Evolutionary conservation across 257 asterid genomes (phyloP), one percentile per base, ranked within the genome.

Genomic region (Lycium ferocissimum): DNA sequence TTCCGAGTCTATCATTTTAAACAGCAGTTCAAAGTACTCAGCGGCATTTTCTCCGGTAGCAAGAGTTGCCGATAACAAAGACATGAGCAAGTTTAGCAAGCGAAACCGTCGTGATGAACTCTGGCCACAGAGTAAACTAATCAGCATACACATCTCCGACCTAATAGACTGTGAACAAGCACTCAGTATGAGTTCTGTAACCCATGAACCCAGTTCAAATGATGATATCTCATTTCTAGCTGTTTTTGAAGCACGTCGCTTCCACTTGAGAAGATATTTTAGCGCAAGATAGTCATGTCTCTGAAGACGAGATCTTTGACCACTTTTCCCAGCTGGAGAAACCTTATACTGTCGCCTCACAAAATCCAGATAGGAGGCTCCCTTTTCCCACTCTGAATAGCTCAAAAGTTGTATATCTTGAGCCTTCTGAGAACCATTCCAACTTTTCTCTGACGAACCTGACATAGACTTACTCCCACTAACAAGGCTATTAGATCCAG

Each of bases 121-220:
- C 85, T 97, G 98, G 85, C 98, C 96, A 90, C 98, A 94, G 76
- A 97, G 98, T 90, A 95, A 89, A 87, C 92, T 92, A 85, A 97
- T 91, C 87, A 97, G 86, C 97, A 94, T 93, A 93, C 98, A 97
- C 98, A 95, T 97, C 92, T 97, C 99, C 37, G 98, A 94, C 85
- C 99, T 91, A 87, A 97, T 94, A 85, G 99, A 95, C 90, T 93
- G 99, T 71, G 99, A 97, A 85, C 98, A 97, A 87, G 98, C 98
- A 87, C 99, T 97, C 89, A 97, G 89, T 86, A 97, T 92, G 78
- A 97, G 98, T 92, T 97, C 99, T 9, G 98, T 94, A 80, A 97
- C 99, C 99, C 99, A 97, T 78, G 98, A 94, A 63, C 99, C 99
- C 79, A 97, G 96, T 86, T 97, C 99, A 90, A 97, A 97, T 37